These are phyloP conservation scores for Usnea hakonensis DNA, from an alignment of 495 filamentous ascomycete species.

Conservation along the genomic window DNA sequence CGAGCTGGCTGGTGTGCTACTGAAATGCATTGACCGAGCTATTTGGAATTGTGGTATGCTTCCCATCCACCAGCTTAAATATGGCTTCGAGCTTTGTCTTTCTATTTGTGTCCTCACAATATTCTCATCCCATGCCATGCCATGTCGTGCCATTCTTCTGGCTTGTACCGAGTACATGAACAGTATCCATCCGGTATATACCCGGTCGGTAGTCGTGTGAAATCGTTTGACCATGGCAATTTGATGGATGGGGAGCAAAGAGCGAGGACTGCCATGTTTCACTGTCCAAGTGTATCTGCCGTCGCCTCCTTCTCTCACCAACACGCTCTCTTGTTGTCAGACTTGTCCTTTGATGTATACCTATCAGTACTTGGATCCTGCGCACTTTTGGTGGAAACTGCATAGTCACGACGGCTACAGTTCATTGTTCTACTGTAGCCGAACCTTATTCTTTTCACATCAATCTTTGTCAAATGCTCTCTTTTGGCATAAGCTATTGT, in stretches of 20 bases:
- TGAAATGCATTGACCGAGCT: too few relatives aligned
- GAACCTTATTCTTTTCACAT: neutral
- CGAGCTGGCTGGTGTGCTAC: too few relatives aligned
- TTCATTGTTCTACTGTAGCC: neutral
- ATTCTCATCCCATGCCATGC: too few relatives aligned
- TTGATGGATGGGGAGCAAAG: neutral
- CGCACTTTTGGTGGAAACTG: neutral
- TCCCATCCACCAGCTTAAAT: too few relatives aligned
- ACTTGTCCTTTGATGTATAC: too few relatives aligned
- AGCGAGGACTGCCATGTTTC: neutral
- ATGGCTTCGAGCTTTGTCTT: too few relatives aligned
- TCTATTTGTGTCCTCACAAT: too few relatives aligned
- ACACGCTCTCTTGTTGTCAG: too few relatives aligned
- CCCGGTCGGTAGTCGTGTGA: neutral
- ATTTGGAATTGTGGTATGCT: too few relatives aligned
- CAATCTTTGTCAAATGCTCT: neutral
- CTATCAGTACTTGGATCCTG: too few relatives aligned
- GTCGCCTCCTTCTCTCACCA: too few relatives aligned
- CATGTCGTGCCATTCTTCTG: neutral
- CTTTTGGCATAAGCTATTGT: conserved; percentile 4
- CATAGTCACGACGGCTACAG: neutral
- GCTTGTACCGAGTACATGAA: too few relatives aligned
- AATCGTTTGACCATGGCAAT: neutral
- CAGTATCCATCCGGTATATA: neutral
- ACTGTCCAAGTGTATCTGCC: neutral